Evolutionary conservation across 2,329 filamentous ascomycete genomes (phyloP), one percentile per base, ranked within the genome.

Genomic region (Epicoccum sorghinum): DNA sequence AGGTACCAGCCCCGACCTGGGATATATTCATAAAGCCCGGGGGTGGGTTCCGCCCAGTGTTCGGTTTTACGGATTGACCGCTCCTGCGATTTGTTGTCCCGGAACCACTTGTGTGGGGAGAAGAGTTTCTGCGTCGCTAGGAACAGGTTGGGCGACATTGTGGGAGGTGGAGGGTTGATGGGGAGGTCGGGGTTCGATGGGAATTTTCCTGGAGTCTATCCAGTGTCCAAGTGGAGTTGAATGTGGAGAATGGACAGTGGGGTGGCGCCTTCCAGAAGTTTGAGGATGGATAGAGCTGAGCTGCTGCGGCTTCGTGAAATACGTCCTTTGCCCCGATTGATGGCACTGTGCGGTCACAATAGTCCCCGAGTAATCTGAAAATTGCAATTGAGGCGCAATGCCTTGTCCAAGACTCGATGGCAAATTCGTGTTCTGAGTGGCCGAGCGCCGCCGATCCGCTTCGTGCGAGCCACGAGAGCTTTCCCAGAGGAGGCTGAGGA

Each of bases 91-190:
- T 76, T 70, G 35, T 70, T 73, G 33, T 76, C 71, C 46, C 59
- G 58, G 60, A 82, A 81, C 80, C 79, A 82, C 71, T 80, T 80
- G 55, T 74, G 69, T 6, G 80, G 80, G 48, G 76, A 77, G 66
- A 80, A 79, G 39, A 78, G 68, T 46, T 73, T 77, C 50, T 80
- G 78, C n/a, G 79, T 73, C 45, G 78, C 80, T 64, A 82, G 64
- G 50, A 80, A 79, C 43, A 81, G 75, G 62, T 82, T 82, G 57
- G 80, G 80, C 37, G 80, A 77, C 80, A 82, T 82, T 55, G 36
- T 43, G 50, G 60, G 29, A 45, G 47, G n/a, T 42, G 50, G 41
- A 48, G 45, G 39, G 50, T 41, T 32, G 35, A 29, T 29, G 14
- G 33, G 36, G 32, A 38, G 14, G 23, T 44, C 9, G 52, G 41